Conservation (phyloP, 306 rosid species). For the Vigna hirtella region DNA sequence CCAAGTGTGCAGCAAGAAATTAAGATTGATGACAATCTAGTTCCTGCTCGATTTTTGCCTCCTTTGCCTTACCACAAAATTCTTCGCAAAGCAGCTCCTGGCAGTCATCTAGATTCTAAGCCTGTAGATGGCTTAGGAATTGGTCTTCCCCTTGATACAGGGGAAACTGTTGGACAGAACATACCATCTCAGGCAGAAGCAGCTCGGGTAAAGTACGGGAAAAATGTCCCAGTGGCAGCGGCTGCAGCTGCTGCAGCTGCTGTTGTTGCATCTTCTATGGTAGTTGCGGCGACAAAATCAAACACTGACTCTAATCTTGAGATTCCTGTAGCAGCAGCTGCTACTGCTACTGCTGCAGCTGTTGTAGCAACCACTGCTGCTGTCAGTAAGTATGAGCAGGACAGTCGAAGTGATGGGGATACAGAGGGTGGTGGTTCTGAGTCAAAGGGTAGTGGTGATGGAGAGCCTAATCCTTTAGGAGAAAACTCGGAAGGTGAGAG, state of each 20-base stretch:
- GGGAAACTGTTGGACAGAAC: constrained; percentile 59
- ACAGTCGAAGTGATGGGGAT: constrained; percentile 71
- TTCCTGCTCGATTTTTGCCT: constrained; percentile 67
- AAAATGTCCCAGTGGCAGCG: constrained; percentile 92
- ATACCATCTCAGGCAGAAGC: constrained; percentile 57
- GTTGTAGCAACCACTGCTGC: constrained; percentile 98
- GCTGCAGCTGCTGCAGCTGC: constrained; percentile 98
- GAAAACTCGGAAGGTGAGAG: constrained; percentile 72
- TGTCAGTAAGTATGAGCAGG: constrained; percentile 84
- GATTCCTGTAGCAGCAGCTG: constrained; percentile 97
- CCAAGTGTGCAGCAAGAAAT: constrained; percentile 49
- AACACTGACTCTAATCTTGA: constrained; percentile 69
- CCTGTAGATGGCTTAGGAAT: constrained; percentile 70
- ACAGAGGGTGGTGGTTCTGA: constrained; percentile 61
- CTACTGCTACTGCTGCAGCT: constrained; percentile 98
- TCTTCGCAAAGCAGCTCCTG: constrained; percentile 64
- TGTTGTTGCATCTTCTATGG: constrained; percentile 97
- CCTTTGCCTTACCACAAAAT: constrained; percentile 67
- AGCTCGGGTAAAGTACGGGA: constrained; percentile 65
- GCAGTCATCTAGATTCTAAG: constrained; percentile 59
- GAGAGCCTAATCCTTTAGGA: constrained; percentile 62
- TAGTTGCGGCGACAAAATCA: constrained; percentile 84
- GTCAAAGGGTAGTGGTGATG: constrained; percentile 64
- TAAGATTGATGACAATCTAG: constrained; percentile 46
- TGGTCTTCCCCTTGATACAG: constrained; percentile 57